phyloP scores from a whole-genome alignment of 306 rosid genomes.

The Erythrophleum fordii region DNA sequence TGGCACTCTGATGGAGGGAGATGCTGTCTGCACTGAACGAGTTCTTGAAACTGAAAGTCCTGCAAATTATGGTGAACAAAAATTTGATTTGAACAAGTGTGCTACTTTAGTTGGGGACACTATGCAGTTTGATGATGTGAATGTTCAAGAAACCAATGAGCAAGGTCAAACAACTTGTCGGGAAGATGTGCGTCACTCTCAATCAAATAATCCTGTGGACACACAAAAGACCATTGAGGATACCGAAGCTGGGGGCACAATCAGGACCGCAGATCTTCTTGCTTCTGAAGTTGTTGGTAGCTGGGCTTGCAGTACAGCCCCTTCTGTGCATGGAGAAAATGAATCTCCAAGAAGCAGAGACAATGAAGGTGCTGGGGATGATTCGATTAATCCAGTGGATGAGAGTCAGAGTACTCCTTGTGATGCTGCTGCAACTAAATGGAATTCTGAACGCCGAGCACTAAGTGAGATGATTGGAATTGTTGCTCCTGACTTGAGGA shows the following conservation, averaged over 20 bases:
- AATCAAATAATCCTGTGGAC: slow-evolving; percentile 53
- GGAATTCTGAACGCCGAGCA: slow-evolving; percentile 64
- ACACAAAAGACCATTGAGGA: slow-evolving; percentile 60
- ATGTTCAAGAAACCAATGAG: slow-evolving; percentile 64
- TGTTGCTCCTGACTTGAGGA: slow-evolving; percentile 85
- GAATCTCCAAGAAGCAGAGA: slow-evolving; percentile 63
- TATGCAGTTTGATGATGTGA: slow-evolving; percentile 72
- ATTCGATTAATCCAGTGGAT: slow-evolving; percentile 55
- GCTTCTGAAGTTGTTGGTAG: slow-evolving; percentile 92
- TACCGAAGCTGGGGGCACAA: slow-evolving; percentile 61
- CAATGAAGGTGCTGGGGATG: slow-evolving; percentile 54
- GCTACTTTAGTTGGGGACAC: slow-evolving; percentile 64
- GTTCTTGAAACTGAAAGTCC: slow-evolving; percentile 84
- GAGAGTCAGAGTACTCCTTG: slow-evolving; percentile 71
- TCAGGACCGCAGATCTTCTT: slow-evolving; percentile 80
- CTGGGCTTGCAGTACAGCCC: slow-evolving; percentile 91
- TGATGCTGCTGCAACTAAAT: slow-evolving; percentile 45
- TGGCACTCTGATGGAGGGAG: slow-evolving; percentile 65
- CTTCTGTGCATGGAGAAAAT: slow-evolving; percentile 76
- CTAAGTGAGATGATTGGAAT: slow-evolving; percentile 85
- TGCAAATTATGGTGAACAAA: slow-evolving; percentile 53
- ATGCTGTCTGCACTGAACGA: slow-evolving; percentile 64
- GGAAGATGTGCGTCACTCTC: slow-evolving; percentile 54
- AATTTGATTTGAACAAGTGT: slow-evolving; percentile 59
- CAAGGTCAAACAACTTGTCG: slow-evolving; percentile 50